Evolutionary conservation across 495 filamentous ascomycete genomes (phyloP).

Genomic region (Penicillium silybi): DNA sequence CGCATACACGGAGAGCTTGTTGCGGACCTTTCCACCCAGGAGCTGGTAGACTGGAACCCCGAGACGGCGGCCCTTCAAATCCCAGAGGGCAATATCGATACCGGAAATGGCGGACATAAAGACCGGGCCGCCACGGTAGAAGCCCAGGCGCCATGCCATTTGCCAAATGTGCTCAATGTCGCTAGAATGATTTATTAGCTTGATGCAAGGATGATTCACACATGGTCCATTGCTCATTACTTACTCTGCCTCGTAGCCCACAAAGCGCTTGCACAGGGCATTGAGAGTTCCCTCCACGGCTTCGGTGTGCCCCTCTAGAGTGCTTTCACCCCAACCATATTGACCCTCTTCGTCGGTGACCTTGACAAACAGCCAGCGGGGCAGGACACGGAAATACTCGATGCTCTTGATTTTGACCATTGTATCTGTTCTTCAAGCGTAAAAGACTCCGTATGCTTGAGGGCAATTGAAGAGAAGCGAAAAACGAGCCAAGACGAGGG

Average conservation of each 20-base stretch:
- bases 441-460: not conserved
- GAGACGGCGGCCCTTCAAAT: conserved; percentile 59
- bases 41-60: conserved; percentile 68
- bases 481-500: not conserved
- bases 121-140: conserved; percentile 76
- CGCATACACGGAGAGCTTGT: conserved; percentile 69
- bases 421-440: not conserved
- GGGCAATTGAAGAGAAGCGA: not conserved
- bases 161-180: conserved; percentile 84
- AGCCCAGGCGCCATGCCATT: conserved; percentile 61
- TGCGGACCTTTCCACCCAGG: conserved; percentile 68
- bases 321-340: conserved; percentile 76
- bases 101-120: conserved; percentile 76
- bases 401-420: conserved; percentile 68
- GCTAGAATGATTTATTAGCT: conserved; percentile 32
- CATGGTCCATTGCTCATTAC: conserved; percentile 6
- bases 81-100: conserved; percentile 79
- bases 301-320: conserved; percentile 70
- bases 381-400: conserved; percentile 71
- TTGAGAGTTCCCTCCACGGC: conserved; percentile 73
- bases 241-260: conserved; percentile 71
- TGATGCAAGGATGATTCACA: not conserved
- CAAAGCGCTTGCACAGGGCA: conserved; percentile 58
- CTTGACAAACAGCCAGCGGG: conserved; percentile 79
- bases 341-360: conserved; percentile 60